Conservation (phyloP, 169 alveolate species). For the Cryptosporidium andersoni region DNA sequence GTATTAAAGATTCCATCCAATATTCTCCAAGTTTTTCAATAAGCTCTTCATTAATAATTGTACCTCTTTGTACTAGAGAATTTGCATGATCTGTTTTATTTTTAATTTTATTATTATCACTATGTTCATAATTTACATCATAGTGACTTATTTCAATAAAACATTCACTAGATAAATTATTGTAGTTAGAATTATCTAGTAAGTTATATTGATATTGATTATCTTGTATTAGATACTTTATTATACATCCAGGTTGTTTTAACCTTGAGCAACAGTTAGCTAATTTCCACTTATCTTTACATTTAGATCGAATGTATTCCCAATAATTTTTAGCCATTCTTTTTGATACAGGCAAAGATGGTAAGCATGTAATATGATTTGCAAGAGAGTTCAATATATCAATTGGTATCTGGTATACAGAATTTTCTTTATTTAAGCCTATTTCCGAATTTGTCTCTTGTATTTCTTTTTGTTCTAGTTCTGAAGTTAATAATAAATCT, state of each 20-base stretch:
- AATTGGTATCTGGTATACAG: background rate
- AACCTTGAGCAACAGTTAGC: slow-evolving; percentile 57
- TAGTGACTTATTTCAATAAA: background rate
- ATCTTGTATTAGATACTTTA: slow-evolving; percentile 19
- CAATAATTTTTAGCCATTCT: slow-evolving; percentile 36
- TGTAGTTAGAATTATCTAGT: background rate
- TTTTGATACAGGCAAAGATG: slow-evolving; percentile 36
- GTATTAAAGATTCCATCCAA: slow-evolving; percentile 63
- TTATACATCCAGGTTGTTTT: slow-evolving; percentile 60
- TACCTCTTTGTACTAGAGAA: slow-evolving; percentile 24
- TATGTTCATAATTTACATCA: background rate
- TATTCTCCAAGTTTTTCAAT: slow-evolving; percentile 7
- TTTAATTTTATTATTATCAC: background rate
- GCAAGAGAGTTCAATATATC: slow-evolving; percentile 16
- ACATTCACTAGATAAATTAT: background rate
- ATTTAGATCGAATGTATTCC: slow-evolving; percentile 17
- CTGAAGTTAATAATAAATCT: background rate
- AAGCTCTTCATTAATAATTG: slow-evolving; percentile 12
- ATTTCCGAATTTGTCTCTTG: background rate
- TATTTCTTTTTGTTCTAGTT: background rate
- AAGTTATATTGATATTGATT: background rate
- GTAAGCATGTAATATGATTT: slow-evolving; percentile 9
- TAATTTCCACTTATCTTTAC: slow-evolving; percentile 45
- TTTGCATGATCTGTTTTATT: background rate
- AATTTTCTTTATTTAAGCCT: background rate